Conservation (phyloP, 2,329 filamentous ascomycete species). For the Geoglossum cookeanum region DNA sequence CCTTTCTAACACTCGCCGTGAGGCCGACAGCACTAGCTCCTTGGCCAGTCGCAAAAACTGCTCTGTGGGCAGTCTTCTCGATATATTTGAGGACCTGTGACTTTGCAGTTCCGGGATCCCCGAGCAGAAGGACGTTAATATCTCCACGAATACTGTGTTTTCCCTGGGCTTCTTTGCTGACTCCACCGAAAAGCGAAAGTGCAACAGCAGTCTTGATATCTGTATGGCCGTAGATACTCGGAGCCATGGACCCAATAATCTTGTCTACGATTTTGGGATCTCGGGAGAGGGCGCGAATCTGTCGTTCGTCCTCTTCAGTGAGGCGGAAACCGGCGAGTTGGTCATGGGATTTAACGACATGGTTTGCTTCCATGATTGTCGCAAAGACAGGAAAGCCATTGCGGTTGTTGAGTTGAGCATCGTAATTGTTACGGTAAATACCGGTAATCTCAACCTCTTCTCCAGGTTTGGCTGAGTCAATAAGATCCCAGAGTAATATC, state of each 20-base stretch:
- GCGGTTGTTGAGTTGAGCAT: conserved; percentile 92
- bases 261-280: conserved; percentile 88
- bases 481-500: conserved; percentile 88
- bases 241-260: conserved; percentile 80
- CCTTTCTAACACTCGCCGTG: conserved; percentile 85
- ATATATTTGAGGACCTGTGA: conserved; percentile 96
- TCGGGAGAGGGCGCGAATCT: conserved; percentile 71
- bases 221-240: conserved; percentile 89
- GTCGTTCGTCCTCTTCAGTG: conserved; percentile 83
- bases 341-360: conserved; percentile 91
- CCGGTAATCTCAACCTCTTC: conserved; percentile 96
- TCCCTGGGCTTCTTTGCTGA: conserved; percentile 77
- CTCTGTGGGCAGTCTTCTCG: conserved; percentile 90
- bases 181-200: conserved; percentile 83
- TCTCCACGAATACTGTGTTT: conserved; percentile 85
- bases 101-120: conserved; percentile 94
- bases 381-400: conserved; percentile 98
- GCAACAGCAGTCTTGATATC: conserved; percentile 97
- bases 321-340: conserved; percentile 91
- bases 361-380: conserved; percentile 92
- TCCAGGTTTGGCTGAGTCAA: conserved; percentile 88
- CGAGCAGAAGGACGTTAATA: conserved; percentile 91
- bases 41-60: conserved; percentile 94
- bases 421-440: conserved; percentile 95
- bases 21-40: conserved; percentile 94